Conservation (phyloP, 306 rosid genomes). For the Mimosa bimucronata region DNA sequence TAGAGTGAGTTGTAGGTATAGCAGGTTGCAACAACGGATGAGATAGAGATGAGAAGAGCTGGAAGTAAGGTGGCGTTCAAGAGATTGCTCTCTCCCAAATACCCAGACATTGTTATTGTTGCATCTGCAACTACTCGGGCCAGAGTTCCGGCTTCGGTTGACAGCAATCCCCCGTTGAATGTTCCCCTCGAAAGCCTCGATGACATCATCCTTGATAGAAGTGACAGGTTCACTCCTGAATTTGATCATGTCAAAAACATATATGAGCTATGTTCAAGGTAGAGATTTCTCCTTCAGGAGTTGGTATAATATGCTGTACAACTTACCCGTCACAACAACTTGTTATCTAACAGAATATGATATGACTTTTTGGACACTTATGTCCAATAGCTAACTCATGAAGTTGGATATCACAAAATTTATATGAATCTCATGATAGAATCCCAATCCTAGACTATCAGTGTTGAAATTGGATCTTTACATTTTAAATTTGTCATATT, state of each 20-base stretch:
- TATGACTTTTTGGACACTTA: background rate
- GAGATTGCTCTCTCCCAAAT: conserved; percentile 59
- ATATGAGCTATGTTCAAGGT: background rate
- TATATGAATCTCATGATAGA: background rate
- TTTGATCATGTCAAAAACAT: conserved; percentile 33
- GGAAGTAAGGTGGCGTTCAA: conserved; percentile 74
- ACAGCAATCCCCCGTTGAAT: conserved; percentile 78
- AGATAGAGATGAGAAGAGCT: conserved; percentile 66
- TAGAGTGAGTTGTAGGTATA: conserved; percentile 83
- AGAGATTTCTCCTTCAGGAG: conserved; percentile 18
- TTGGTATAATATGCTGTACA: background rate
- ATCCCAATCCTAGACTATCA: no score
- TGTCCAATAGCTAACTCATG: background rate
- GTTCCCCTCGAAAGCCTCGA: conserved; percentile 87
- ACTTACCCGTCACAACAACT: background rate
- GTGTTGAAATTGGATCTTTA: no score
- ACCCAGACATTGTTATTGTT: conserved; percentile 77
- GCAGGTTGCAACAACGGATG: conserved; percentile 77
- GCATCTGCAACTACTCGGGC: conserved; percentile 92
- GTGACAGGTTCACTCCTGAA: conserved; percentile 85
- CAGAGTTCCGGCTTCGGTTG: conserved; percentile 89
- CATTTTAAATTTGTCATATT: no score
- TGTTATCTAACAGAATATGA: background rate
- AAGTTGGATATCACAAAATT: no score
- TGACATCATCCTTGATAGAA: conserved; percentile 81